Conservation (phyloP, 208 protist species). For the Leishmania major region DNA sequence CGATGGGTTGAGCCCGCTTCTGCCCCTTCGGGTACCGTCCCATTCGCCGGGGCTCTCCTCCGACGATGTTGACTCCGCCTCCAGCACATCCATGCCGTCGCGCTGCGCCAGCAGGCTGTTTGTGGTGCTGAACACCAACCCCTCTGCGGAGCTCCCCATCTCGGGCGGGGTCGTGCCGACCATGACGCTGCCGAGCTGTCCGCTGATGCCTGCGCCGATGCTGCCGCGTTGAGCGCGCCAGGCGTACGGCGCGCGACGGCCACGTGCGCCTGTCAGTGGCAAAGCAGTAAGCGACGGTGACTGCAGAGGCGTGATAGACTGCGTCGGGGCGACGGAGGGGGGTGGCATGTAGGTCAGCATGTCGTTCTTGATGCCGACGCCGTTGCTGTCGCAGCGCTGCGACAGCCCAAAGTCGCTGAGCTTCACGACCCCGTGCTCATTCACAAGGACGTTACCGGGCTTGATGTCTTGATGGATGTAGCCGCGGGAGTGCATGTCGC, state of each 20-base stretch:
- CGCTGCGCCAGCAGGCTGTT: slow-evolving; percentile 26
- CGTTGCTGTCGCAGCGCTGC: slow-evolving; percentile 48
- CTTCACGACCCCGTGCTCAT: slow-evolving; percentile 78
- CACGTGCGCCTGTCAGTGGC: slow-evolving; percentile 5
- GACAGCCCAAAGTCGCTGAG: slow-evolving; percentile 96
- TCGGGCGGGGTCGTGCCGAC: slow-evolving; percentile 13
- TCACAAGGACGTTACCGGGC: slow-evolving; percentile 88
- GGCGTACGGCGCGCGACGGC: not conserved
- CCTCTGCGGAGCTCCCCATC: slow-evolving; percentile 3
- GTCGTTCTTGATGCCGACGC: slow-evolving; percentile 29
- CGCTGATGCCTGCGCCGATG: not conserved
- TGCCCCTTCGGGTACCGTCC: not conserved
- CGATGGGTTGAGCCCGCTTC: not conserved
- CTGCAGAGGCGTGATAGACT: slow-evolving; percentile 37
- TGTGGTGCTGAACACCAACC: slow-evolving; percentile 5
- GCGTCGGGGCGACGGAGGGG: slow-evolving; percentile 25
- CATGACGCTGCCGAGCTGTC: not conserved
- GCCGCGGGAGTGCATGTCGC: slow-evolving; percentile 84
- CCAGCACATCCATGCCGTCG: slow-evolving; percentile 36
- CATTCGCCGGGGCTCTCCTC: not conserved
- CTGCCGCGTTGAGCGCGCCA: not conserved
- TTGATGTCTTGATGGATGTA: slow-evolving; percentile 94
- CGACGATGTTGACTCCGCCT: slow-evolving; percentile 28
- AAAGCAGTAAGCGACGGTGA: slow-evolving; percentile 18
- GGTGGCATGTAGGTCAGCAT: slow-evolving; percentile 24